phyloP scores from a whole-genome alignment of 495 filamentous ascomycete species.

The Achaetomiella virescens region DNA sequence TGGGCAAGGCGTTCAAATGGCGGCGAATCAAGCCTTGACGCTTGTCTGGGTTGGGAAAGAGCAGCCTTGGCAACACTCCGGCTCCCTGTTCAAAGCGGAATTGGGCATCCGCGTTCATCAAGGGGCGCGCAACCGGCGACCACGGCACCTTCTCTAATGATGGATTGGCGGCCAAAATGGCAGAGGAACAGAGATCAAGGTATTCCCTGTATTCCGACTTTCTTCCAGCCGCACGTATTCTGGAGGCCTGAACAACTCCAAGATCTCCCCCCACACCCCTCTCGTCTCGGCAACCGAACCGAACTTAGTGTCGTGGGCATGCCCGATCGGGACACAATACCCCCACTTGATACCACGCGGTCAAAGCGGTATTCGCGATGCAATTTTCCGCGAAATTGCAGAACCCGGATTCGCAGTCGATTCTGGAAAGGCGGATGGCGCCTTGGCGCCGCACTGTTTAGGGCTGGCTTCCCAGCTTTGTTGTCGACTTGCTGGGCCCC shows the following conservation, averaged over 20 bases:
- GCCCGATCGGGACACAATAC: constrained; percentile 1
- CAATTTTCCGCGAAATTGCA: constrained; percentile 27
- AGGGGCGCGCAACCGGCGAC: neutral
- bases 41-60: constrained; percentile 5
- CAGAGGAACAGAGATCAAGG: too few species aligned
- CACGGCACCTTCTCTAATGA: neutral
- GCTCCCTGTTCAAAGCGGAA: neutral
- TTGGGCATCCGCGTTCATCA: neutral
- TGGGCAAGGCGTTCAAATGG: too few species aligned
- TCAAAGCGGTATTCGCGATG: constrained; percentile 21
- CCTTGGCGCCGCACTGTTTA: constrained; percentile 9
- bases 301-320: neutral
- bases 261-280: too few species aligned
- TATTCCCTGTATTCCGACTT: too few species aligned
- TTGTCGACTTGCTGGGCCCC: neutral
- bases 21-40: constrained; percentile 3
- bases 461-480: constrained; percentile 1
- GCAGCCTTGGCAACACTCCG: neutral
- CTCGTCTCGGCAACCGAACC: too few species aligned
- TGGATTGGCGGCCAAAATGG: too few species aligned
- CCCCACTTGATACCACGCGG: constrained; percentile 5
- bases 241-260: too few species aligned
- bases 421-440: constrained; percentile 15
- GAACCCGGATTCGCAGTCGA: constrained; percentile 13
- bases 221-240: too few species aligned